Evolutionary conservation across 371 early-diverging fungal species (phyloP).

Genomic region (Zychaea mexicana): DNA sequence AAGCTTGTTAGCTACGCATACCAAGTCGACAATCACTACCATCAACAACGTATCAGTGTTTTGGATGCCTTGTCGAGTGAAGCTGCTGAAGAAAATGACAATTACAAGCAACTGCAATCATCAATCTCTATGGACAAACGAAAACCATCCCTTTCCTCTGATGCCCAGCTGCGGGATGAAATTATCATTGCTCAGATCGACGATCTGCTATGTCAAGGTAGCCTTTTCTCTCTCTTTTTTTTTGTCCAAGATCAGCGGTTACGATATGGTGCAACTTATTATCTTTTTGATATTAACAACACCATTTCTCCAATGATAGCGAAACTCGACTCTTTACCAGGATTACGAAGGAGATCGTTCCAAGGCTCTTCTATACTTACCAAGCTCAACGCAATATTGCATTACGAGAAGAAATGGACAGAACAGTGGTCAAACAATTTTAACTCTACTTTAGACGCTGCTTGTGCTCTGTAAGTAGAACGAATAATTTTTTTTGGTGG

Average conservation of each 20-base stretch:
- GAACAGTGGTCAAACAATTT: constrained; percentile 8
- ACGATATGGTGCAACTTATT: neutral
- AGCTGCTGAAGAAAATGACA: neutral
- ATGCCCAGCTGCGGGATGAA: neutral
- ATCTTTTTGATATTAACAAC: neutral
- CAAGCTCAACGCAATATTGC: constrained; percentile 10
- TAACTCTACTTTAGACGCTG: constrained; percentile 9
- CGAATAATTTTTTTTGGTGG: neutral
- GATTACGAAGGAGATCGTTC: constrained; percentile 6
- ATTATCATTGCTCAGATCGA: constrained; percentile 1
- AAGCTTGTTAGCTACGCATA: constrained; percentile 6
- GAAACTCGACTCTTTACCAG: neutral
- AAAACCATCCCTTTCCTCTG: neutral
- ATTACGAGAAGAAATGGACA: constrained; percentile 7
- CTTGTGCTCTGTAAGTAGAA: neutral
- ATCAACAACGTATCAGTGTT: neutral
- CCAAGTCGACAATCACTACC: neutral
- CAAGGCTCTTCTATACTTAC: constrained; percentile 1
- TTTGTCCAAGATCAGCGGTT: neutral
- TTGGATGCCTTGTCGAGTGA: neutral
- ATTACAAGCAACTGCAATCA: neutral
- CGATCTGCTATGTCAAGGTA: neutral
- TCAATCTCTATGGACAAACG: neutral
- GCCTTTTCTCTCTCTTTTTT: neutral
- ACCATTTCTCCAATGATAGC: no score